phyloP scores from a whole-genome alignment of 306 rosid species.

The Quercus parvula region DNA sequence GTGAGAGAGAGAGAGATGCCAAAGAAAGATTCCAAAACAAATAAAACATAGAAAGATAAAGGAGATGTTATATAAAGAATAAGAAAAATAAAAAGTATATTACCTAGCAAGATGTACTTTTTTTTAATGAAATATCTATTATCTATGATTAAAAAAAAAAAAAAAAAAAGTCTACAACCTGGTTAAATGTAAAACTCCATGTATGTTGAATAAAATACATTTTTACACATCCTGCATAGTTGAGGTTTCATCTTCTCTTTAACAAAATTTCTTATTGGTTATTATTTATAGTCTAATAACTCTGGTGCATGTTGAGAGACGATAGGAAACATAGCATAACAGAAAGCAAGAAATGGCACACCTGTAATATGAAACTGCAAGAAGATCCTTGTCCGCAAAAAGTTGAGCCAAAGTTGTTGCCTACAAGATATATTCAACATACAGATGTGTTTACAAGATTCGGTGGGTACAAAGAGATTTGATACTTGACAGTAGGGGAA shows the following conservation, averaged over 20 bases:
- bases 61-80: too few relatives aligned
- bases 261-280: background rate
- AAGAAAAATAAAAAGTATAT: too few relatives aligned
- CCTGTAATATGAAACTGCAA: constrained; percentile 63
- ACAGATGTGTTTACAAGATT: background rate
- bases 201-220: background rate
- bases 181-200: too few relatives aligned
- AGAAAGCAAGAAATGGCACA: constrained; percentile 23
- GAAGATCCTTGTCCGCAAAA: constrained; percentile 36
- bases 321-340: background rate
- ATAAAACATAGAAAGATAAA: too few relatives aligned
- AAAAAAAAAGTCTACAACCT: too few relatives aligned
- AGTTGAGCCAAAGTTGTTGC: constrained; percentile 22
- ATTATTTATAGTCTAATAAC: background rate
- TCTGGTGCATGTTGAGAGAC: background rate
- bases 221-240: background rate
- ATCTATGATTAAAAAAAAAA: too few relatives aligned
- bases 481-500: background rate
- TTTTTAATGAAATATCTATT: too few relatives aligned
- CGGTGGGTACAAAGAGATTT: background rate
- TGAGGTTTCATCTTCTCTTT: background rate
- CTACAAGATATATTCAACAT: constrained; percentile 30
- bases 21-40: background rate
- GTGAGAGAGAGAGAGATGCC: background rate
- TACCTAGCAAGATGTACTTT: too few relatives aligned